Evolutionary conservation across 1,139 yeast genomes (phyloP).

Genomic region (Dujonia santamariae): DNA sequence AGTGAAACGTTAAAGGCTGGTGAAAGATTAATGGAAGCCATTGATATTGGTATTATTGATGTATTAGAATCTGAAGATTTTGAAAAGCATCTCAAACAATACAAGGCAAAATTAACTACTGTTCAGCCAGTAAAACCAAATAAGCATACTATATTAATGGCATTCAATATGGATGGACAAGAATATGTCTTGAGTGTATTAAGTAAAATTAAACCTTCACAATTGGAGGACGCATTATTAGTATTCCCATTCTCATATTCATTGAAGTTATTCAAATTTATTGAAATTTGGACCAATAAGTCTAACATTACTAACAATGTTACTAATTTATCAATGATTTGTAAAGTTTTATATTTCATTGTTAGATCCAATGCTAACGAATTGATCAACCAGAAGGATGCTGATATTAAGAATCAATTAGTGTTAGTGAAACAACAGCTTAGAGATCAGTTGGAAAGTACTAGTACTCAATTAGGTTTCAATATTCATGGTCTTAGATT

Average conservation of each 20-base stretch:
- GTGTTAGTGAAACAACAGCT: constrained; percentile 55
- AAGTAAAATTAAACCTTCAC: constrained; percentile 71
- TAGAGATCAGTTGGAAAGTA: constrained; percentile 49
- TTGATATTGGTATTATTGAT: constrained; percentile 78
- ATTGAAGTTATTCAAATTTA: constrained; percentile 62
- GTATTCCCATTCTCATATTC: constrained; percentile 90
- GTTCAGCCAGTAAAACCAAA: constrained; percentile 57
- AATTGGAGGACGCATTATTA: constrained; percentile 86
- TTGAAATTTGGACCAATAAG: constrained; percentile 70
- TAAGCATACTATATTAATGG: constrained; percentile 66
- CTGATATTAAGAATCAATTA: constrained; percentile 56
- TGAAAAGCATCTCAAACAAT: constrained; percentile 29
- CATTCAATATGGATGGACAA: constrained; percentile 69
- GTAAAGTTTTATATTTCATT: constrained; percentile 72
- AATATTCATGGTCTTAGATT: constrained; percentile 81
- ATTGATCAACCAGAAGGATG: constrained; percentile 62
- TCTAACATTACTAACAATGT: constrained; percentile 39
- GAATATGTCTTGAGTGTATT: constrained; percentile 75
- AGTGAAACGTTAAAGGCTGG: constrained; percentile 93
- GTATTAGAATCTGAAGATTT: constrained; percentile 57
- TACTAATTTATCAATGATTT: constrained; percentile 58
- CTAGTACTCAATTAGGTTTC: constrained; percentile 69
- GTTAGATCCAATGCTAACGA: constrained; percentile 76
- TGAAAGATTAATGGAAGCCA: constrained; percentile 87
- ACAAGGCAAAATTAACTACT: constrained; percentile 32